Base-by-base conservation (phyloP, 208 protist genomes). In the Crithidia acanthocephali region DNA sequence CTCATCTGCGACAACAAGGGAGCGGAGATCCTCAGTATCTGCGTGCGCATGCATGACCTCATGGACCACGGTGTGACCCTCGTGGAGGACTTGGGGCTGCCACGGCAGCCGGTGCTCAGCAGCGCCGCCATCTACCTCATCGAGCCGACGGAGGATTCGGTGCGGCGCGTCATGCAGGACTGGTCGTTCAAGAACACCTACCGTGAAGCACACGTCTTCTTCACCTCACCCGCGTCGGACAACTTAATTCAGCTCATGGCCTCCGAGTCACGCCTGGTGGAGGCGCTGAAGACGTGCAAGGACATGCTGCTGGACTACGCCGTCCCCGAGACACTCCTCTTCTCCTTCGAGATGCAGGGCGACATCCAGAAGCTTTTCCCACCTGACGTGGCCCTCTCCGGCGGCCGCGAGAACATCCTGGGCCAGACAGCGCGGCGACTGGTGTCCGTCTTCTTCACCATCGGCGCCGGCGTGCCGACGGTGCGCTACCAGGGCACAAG, bases 151-250 rank as follows among this genome's bases (percentile, higher is more conserved):
- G 77, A 86, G 57, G 76, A 73, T 32, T 80, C 82, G 11, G 84
- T 93, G 42, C 66, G 76, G 18, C 71, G 47, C 20, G 61, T 95
- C 15, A 82, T 92, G 65, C 48, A 84, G 35, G 90, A 95, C 68
- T 95, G 87, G 87, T 51, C 62, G n/a, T 27, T 13, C n/a, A 80
- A 81, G 62, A 72, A 72, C 59, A 73, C 52, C 22, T 95, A 95
- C 81, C 86, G 84, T 55, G 83, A 87, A 62, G 79, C 80, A 8
- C 85, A 95, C 77, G 63, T 95, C 47, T 95, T 92, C 74, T 90
- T 88, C 68, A 89, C 87, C 28, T 70, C 76, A 23, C 53, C 64
- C 3, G 80, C 84, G 1, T 51, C 83, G 16, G 78, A 85, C 22
- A 27, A 44, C 23, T 50, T 88, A 23, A 66, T 90, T 20, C 76